Conservation (phyloP, 352 stramenopile species). For the Globisporangium camurandrum region DNA sequence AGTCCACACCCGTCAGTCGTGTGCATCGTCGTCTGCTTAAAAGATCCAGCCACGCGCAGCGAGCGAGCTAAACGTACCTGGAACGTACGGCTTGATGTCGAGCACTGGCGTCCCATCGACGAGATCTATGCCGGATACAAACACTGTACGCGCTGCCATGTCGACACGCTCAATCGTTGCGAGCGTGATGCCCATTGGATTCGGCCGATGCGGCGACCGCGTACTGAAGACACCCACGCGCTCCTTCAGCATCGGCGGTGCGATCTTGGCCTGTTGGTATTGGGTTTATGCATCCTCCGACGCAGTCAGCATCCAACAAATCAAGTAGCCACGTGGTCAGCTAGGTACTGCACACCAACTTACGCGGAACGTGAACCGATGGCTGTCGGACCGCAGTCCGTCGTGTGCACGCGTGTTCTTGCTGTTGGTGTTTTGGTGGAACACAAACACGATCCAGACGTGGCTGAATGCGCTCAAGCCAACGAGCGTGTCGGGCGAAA, state of each 20-base stretch:
- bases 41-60: background rate
- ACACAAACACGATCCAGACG: constrained; percentile 87
- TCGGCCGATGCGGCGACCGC: constrained; percentile 94
- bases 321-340: background rate
- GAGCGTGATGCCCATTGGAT: constrained; percentile 91
- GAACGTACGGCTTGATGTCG: constrained; percentile 98
- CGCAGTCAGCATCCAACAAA: too few relatives aligned
- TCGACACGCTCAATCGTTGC: constrained; percentile 85
- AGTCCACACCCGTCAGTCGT: background rate
- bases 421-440: constrained; percentile 87
- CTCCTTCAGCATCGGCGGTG: constrained; percentile 60
- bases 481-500: constrained; percentile 70
- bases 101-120: constrained; percentile 95
- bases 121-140: constrained; percentile 88
- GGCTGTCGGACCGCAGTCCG: constrained; percentile 58
- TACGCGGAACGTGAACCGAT: constrained; percentile 62
- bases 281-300: too few relatives aligned
- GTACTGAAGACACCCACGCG: constrained; percentile 94
- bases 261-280: constrained; percentile 69
- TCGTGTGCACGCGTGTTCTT: constrained; percentile 63
- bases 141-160: constrained; percentile 41
- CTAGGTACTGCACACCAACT: constrained; percentile 5
- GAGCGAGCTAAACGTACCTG: too few relatives aligned
- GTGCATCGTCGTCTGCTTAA: too few relatives aligned
- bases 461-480: constrained; percentile 77